Base-by-base conservation (phyloP, 805 yeast species). In the Wickerhamomyces xylosicus region DNA sequence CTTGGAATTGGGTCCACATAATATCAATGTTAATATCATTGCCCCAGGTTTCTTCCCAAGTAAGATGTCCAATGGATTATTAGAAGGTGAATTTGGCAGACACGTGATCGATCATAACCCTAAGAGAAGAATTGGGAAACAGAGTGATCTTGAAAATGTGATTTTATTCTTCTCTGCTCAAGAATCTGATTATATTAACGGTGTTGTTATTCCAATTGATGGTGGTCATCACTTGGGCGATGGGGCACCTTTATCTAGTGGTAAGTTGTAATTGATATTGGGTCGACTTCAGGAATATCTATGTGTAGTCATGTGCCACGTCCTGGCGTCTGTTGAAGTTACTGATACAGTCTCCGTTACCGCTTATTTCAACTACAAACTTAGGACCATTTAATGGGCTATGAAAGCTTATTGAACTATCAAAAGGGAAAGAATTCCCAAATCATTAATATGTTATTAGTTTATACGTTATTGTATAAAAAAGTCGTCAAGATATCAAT, bases 1-100 rank as follows among this genome's bases (percentile, higher is more conserved):
- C 3, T 56, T 71, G 32, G 80, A 77, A 52, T 65, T 82, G 49
- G 87, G 84, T 2, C 80, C 79, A 5, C 61, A 66, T 34, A 72
- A 80, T 59, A 72, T 81, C 50, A 79, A 75, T 35, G 86, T 80
- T 41, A 81, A 82, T 59, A 63, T 75, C 11, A 57, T 81, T 45
- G 85, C 86, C 6, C 89, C 89, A 0, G 90, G 90, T 0, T 82
- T 79, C 55, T 77, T 81, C 69, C 84, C 84, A 17, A 69, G 81
- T 16, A 81, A 77, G 58, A 80, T 81, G 87, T 69, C 85, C 32
- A 67, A 73, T 43, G 89, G 85, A 0, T 47, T 81, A 35, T 61
- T 82, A 35, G 71, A 64, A 31, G 19, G 33, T 15, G 62, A 58
- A 38, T 36, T 50, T 42, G 77, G 76, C 19, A 76, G 71, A 13